Evolutionary conservation across 2,329 filamentous ascomycete species (phyloP).

Genomic region (Niveomyces coronatus): DNA sequence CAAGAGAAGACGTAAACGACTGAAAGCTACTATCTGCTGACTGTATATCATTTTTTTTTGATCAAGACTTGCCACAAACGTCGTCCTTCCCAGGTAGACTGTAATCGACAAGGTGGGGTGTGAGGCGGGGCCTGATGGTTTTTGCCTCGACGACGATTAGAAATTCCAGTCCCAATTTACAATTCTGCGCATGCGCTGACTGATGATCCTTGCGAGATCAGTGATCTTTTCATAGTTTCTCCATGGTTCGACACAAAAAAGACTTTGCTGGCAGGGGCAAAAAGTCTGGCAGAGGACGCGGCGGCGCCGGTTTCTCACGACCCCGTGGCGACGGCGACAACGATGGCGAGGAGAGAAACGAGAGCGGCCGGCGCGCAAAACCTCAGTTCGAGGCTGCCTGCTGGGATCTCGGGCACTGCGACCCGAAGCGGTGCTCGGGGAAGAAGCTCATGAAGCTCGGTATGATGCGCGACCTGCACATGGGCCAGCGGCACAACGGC

Average conservation of each 20-base stretch:
- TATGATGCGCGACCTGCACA: constrained; percentile 82
- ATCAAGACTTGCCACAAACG: too few relatives aligned
- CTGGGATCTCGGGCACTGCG: constrained; percentile 97
- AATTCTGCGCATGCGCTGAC: neutral
- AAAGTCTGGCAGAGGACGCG: constrained; percentile 50
- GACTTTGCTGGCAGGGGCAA: constrained; percentile 66
- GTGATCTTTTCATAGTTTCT: too few relatives aligned
- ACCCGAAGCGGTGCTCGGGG: constrained; percentile 91
- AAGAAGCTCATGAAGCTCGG: constrained; percentile 89
- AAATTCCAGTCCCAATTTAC: neutral
- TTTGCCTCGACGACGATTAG: constrained; percentile 2
- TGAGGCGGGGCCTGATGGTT: constrained; percentile 6
- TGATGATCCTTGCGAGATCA: too few relatives aligned
- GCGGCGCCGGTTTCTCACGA: constrained; percentile 45
- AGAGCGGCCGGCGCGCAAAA: constrained; percentile 24
- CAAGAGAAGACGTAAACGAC: too few relatives aligned
- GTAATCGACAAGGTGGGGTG: constrained; percentile 8
- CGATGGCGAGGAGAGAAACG: too few relatives aligned
- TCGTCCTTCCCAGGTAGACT: too few relatives aligned
- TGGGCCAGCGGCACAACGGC: constrained; percentile 85
- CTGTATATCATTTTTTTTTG: too few relatives aligned
- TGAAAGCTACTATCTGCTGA: too few relatives aligned
- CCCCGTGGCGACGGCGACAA: constrained; percentile 35
- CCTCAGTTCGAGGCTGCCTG: constrained; percentile 81
- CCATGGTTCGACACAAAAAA: constrained; percentile 98